Percentiles rank a stretch among this genome's conserved stretches.
Conservation (phyloP, 2,329 filamentous ascomycete species). For the Periglandula ipomoeae region DNA sequence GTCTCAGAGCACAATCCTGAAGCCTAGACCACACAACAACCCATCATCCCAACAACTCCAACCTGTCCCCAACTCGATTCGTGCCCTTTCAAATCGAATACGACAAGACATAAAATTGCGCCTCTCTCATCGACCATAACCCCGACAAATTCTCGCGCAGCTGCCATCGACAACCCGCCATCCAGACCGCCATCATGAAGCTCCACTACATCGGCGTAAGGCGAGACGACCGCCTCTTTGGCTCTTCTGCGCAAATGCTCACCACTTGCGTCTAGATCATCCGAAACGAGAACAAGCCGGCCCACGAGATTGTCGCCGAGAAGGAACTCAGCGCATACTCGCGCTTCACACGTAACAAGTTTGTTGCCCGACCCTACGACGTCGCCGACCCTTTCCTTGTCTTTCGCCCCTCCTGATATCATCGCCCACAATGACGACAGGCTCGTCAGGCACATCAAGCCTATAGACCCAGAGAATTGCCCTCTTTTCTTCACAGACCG, state of each 20-base stretch:
- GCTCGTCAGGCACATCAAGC: background rate
- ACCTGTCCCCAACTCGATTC: background rate
- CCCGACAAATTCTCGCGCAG: background rate
- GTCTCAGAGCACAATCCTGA: no score
- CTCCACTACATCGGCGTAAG: slow-evolving; percentile 77
- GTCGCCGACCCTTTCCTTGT: background rate
- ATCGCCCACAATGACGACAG: background rate
- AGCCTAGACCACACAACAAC: background rate
- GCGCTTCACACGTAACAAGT: slow-evolving; percentile 69
- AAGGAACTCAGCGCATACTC: slow-evolving; percentile 72
- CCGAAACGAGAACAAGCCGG: slow-evolving; percentile 68
- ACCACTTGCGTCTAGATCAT: slow-evolving; percentile 53
- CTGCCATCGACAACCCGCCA: background rate
- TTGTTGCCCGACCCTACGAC: slow-evolving; percentile 17
- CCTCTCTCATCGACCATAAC: no score
- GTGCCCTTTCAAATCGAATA: background rate
- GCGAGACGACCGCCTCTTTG: slow-evolving; percentile 23
- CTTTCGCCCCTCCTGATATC: background rate
- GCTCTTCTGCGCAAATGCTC: slow-evolving; percentile 5
- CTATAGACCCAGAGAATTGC: background rate
- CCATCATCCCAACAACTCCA: background rate
- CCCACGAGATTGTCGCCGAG: slow-evolving; percentile 67
- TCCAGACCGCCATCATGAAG: slow-evolving; percentile 54
- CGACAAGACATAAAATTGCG: no score
- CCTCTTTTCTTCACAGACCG: background rate